Percentiles rank a stretch among this genome's conserved stretches.
Conservation (phyloP, 768 basidiomycete species). For the Cystobasidium onofrii region DNA sequence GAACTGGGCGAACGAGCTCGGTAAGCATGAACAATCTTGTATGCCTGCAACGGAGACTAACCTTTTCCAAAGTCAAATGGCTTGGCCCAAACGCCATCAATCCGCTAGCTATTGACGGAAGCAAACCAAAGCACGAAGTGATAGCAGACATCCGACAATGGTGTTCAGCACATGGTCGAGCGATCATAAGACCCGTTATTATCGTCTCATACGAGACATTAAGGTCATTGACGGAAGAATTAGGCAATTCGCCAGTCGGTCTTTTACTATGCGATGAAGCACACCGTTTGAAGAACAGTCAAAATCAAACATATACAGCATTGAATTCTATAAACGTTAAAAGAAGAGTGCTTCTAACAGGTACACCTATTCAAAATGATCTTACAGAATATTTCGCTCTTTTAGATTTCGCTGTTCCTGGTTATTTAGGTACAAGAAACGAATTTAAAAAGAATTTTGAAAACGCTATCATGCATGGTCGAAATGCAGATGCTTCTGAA, state of each 20-base stretch:
- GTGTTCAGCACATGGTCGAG: constrained; percentile 79
- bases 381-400: constrained; percentile 93
- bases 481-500: constrained; percentile 64
- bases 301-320: constrained; percentile 46
- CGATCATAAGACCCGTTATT: constrained; percentile 91
- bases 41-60: background rate
- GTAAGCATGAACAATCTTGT: constrained; percentile 46
- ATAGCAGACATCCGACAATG: constrained; percentile 73
- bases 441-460: constrained; percentile 64
- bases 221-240: constrained; percentile 64
- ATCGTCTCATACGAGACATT: constrained; percentile 97
- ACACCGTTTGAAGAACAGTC: constrained; percentile 78
- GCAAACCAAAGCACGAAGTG: constrained; percentile 73
- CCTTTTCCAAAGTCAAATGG: constrained; percentile 73
- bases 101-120: constrained; percentile 84
- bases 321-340: constrained; percentile 73
- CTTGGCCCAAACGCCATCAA: constrained; percentile 68
- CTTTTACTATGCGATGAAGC: constrained; percentile 95
- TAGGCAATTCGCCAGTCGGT: constrained; percentile 74
- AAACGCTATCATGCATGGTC: constrained; percentile 74
- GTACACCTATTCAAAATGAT: constrained; percentile 70
- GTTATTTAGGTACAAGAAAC: constrained; percentile 57
- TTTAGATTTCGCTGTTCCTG: constrained; percentile 94
- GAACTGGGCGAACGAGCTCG: constrained; percentile 96
- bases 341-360: constrained; percentile 79